Evolutionary conservation across 805 yeast genomes (phyloP), one percentile per base, ranked within the genome.

Genomic region (Lipomyces sp.): DNA sequence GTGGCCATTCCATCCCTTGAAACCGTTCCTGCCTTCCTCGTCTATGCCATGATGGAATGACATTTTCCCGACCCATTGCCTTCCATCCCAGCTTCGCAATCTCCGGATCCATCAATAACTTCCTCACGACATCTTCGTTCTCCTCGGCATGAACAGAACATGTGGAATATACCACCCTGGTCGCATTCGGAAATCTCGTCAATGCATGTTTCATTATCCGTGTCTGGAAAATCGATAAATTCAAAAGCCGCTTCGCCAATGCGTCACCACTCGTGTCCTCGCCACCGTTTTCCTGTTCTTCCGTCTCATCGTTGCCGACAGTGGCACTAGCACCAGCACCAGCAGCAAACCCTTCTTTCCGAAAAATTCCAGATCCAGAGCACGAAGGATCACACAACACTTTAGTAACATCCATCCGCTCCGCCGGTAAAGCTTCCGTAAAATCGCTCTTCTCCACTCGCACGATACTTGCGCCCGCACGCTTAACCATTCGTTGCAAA

Each of bases 321-420:
- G 15, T 18, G 24, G 24, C 24, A 24, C 24, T 1, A 24, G 24
- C 24, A 24, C 24, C 24, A 24, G 24, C 24, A 24, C 24, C 24
- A 60, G 29, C 37, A 10, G 3, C 18, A 50, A 63, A 64, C 32
- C 77, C 78, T 1, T 88, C 90, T 48, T 97, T 80, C n/a, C 98
- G 97, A 80, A 94, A 94, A 53, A 95, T 95, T 2, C 99, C 99
- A 57, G 96, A 89, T 0, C 99, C 99, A 32, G 97, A 92, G 77
- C 99, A 95, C 2, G 97, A 91, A 0, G 99, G 99, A 77, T 95
- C 99, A 2, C 95, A 96, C 1, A 95, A 82, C 53, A 95, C 79
- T 0, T 96, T 97, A 0, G 91, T 87, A 3, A 92, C 89, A 18
- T 85, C 83, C 1, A 83, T 80, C 67, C 81, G 90, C 57, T 88